Conservation (phyloP, 2,329 filamentous ascomycete genomes). For the Myotisia sp. region DNA sequence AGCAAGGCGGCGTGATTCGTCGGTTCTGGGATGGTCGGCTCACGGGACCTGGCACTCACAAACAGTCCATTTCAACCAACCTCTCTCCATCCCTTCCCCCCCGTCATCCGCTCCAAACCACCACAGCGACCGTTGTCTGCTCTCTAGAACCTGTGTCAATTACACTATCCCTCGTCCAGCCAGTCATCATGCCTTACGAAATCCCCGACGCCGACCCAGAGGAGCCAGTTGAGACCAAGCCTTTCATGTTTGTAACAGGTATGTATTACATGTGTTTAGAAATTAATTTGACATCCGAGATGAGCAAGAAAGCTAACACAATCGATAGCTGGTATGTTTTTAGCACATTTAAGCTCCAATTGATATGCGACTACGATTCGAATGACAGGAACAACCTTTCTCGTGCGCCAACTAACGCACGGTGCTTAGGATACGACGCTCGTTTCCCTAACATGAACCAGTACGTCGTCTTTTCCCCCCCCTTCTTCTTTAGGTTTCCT, state of each 20-base stretch:
- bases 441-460: slow-evolving; percentile 94
- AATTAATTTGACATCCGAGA: too few species aligned
- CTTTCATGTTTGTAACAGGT: slow-evolving; percentile 99
- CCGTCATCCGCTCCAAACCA: not conserved
- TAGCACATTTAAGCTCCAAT: too few species aligned
- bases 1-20: not conserved
- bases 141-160: slow-evolving; percentile 11
- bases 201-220: slow-evolving; percentile 46
- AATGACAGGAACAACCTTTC: not conserved
- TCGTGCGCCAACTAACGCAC: slow-evolving; percentile 1
- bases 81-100: slow-evolving; percentile 13
- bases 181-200: slow-evolving; percentile 66
- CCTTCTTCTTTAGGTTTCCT: slow-evolving; percentile 5
- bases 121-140: not conserved
- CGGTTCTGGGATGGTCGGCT: slow-evolving; percentile 6
- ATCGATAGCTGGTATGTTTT: slow-evolving; percentile 36
- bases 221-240: slow-evolving; percentile 82
- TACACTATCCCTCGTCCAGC: slow-evolving; percentile 24
- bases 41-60: slow-evolving; percentile 10
- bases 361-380: not conserved
- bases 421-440: slow-evolving; percentile 73
- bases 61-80: slow-evolving; percentile 16
- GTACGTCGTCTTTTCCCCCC: slow-evolving; percentile 21
- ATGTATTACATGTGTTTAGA: too few species aligned
- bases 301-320: slow-evolving; percentile 1